Base-by-base conservation (phyloP, 192 early-diverging fungal genomes). In the Coemansia sp. region DNA sequence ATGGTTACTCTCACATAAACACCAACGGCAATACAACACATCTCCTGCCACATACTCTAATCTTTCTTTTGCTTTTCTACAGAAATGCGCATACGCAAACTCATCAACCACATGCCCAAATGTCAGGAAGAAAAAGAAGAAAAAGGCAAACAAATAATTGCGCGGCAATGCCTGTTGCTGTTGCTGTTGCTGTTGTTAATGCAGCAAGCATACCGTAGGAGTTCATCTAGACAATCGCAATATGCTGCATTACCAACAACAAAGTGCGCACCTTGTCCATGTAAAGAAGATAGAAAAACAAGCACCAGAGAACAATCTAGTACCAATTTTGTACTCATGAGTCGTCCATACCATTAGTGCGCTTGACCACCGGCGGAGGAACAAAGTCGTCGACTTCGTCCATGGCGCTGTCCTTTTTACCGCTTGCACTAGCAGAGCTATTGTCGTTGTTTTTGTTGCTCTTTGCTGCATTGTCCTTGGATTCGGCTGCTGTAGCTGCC, bases 351-450 rank as follows among this genome's bases (percentile, higher is more conserved):
- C 80, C 80, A 70, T 77, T 83, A 7, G 71, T 77, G 25, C 80
- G 80, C 67, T 77, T 77, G 69, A 83, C 80, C 5, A 83, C 80
- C 16, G 80, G 80, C 38, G 80, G 80, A n/a, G 80, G 69, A 41
- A 77, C 80, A 74, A 74, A 77, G 32, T 59, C 74, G 48, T 73
- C 66, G 42, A 71, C 72, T 44, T 68, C 58, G 39, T 42, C 59
- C 57, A 46, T 46, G 48, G 42, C 61, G 16, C 44, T 58, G 51
- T 57, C 19, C 38, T 56, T 68, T 17, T 41, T 25, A 12, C 41
- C n/a, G 39, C 53, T 53, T 11, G 25, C 14, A 19, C 32, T 48
- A 14, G 46, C 37, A 32, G 4, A 17, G 41, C 64, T 11, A 25
- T 39, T 19, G 13, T 17, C 17, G 43, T 40, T 20, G 39, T 19